Base-by-base conservation (phyloP, 2,329 filamentous ascomycete species). In the Penicillium nordicum region DNA sequence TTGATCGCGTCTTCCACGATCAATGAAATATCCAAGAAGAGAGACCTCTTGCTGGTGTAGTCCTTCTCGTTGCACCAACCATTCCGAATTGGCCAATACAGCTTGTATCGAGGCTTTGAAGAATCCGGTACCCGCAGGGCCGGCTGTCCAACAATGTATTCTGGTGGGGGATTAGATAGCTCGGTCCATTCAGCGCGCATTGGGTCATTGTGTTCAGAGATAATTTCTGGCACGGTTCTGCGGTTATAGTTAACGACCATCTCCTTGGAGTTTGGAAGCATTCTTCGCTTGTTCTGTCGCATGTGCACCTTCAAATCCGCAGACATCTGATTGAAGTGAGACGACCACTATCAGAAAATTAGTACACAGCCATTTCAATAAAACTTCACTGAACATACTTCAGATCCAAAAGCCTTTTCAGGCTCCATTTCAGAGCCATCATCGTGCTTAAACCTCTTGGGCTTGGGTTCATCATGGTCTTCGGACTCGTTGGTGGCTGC, bases 161-260 rank as follows among this genome's bases (percentile, higher is more conserved):
- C 82, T 0, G 88, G 84, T n/a, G 89, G 84, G 18, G 88, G 81
- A 36, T 72, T 74, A 4, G 78, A 82, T 38, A 96, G 79, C 59
- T 97, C 92, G 2, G 94, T 99, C 92, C 94, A 99, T 62, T 97
- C 92, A 49, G 97, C 88, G 63, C 94, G 88, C 64, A 96, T 81
- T 0, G 92, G 90, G 68, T 99, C 94, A 71, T 97, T 99, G 76
- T 97, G 94, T 68, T 94, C 89, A 5, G 89, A 88, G 58, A 99
- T 97, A 47, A 88, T 84, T 64, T 97, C 94, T 7, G 91, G 88
- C 34, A 89, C 86, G 0, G 87, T 89, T 46, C 90, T 84, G 51
- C 89, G 85, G 74, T 99, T 99, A 81, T 90, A 97, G 70, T 96
- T 97, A 62, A 92, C 86, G 1, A 97, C 93, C 57, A 97, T 80